Evolutionary conservation across 148 eudicot genomes (phyloP).

Genomic region (Camellia japonica): DNA sequence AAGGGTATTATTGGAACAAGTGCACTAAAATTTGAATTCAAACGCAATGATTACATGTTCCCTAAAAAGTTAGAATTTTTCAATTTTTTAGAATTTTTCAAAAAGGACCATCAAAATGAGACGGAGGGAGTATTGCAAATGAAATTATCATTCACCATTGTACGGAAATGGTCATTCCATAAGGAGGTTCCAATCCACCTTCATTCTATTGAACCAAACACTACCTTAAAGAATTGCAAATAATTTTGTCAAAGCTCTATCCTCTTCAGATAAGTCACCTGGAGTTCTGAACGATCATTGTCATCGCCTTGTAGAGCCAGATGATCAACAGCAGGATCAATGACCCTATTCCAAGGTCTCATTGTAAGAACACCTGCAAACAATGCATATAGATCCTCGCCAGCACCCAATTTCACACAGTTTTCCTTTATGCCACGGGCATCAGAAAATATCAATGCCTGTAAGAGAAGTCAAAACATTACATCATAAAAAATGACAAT

Average conservation of each 20-base stretch:
- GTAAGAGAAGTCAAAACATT: conserved; percentile 21
- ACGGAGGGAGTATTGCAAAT: too few species aligned
- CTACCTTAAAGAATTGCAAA: background rate
- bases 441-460: conserved; percentile 91
- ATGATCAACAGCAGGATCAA: conserved; percentile 90
- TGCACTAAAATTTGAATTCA: too few species aligned
- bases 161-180: too few species aligned
- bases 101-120: too few species aligned
- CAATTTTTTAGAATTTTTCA: too few species aligned
- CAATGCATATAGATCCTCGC: conserved; percentile 83
- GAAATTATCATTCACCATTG: too few species aligned
- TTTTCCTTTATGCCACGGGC: conserved; percentile 76
- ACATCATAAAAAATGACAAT: background rate
- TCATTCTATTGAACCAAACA: background rate
- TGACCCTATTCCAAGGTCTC: conserved; percentile 92
- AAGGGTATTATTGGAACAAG: too few species aligned
- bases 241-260: background rate
- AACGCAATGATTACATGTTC: too few species aligned
- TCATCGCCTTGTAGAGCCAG: conserved; percentile 73
- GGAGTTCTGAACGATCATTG: conserved; percentile 73
- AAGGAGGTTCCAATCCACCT: too few species aligned
- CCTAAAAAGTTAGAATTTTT: too few species aligned
- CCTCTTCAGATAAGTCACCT: conserved; percentile 40
- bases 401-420: conserved; percentile 84
- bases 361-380: conserved; percentile 94